Evolutionary conservation across 2,329 filamentous ascomycete genomes (phyloP), one percentile per base, ranked within the genome.

Genomic region (Penicillium sp.): DNA sequence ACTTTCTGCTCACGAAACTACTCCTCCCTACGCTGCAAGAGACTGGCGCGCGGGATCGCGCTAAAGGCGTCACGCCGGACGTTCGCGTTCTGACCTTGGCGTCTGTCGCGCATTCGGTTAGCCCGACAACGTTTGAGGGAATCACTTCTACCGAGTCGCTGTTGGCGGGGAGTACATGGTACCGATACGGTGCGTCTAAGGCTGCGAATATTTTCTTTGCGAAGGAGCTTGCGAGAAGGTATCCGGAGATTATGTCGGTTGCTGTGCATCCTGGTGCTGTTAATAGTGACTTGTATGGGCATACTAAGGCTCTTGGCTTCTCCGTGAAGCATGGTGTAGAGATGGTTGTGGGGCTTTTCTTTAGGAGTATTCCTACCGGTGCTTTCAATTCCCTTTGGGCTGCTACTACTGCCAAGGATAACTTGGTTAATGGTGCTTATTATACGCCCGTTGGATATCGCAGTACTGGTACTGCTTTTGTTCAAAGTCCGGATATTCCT

Each of bases 121-220:
- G 70, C 0, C 76, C 77, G 1, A 59, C 67, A 0, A 57, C 64
- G 1, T 68, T 74, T 54, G 65, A 75, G 31, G 66, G 66, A 5
- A 73, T 79, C 64, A 72, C 71, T 4, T 76, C 74, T 8, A 76
- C 74, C 0, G 55, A 68, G 2, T 64, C 65, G 1, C 68, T 79
- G 1, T 59, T 76, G 24, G 57, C 58, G 0, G 56, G 66, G 4
- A 76, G 73, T 33, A 74, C 77, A 4, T 80, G 76, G 73, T 66
- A 71, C 3, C 78, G 80, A 1, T 85, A 84, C 61, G 78, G 74
- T 9, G 77, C 79, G n/a, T 80, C 77, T 57, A 84, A 82, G 61
- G 71, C 78, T 2, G 79, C 79, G 1, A 80, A 78, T 55, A 74
- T 81, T n/a, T 64, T 81, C 5, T 77, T 76, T 27, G 75, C 77